A percentile compares a stretch with the other conserved stretches of the same genome.
These are phyloP conservation scores for Flaveria linearis DNA, from an alignment of 129 eudicot species.

Conservation along the genomic window DNA sequence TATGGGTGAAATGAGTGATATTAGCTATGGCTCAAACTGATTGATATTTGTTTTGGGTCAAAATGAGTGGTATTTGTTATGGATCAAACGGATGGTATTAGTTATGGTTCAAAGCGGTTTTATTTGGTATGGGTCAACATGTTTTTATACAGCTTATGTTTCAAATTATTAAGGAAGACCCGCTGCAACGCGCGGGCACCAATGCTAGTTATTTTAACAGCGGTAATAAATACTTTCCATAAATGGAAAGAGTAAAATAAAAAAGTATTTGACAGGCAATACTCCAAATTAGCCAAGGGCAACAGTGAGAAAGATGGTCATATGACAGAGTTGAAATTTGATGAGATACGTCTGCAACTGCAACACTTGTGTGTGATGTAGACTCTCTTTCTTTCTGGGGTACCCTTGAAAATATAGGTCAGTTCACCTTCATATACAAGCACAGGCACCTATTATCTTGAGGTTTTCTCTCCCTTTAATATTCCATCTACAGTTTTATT, in stretches of 20 bases:
- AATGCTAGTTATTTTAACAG: background rate
- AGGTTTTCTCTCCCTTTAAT: conserved; percentile 3
- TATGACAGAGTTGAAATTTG: conserved; percentile 24
- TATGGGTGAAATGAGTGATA: too few species aligned
- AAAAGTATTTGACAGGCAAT: conserved; percentile 20
- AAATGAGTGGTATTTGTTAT: too few species aligned
- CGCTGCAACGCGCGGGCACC: too few species aligned
- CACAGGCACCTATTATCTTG: background rate
- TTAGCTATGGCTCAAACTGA: too few species aligned
- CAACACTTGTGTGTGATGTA: background rate
- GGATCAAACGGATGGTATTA: too few species aligned
- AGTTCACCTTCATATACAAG: conserved; percentile 1
- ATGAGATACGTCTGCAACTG: conserved; percentile 2
- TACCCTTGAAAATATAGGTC: background rate
- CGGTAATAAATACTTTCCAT: background rate
- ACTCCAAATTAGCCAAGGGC: conserved; percentile 3
- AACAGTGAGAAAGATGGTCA: conserved; percentile 11
- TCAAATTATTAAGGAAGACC: too few species aligned
- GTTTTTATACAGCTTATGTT: too few species aligned
- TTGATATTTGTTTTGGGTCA: too few species aligned
- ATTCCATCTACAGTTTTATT: conserved; percentile 4
- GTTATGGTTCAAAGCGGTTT: too few species aligned
- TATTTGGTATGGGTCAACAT: too few species aligned
- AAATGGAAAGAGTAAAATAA: conserved; percentile 20
- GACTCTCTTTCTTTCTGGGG: conserved; percentile 20